phyloP scores from a whole-genome alignment of 176 grass and related monocot species.

The Pontederia crassipes region DNA sequence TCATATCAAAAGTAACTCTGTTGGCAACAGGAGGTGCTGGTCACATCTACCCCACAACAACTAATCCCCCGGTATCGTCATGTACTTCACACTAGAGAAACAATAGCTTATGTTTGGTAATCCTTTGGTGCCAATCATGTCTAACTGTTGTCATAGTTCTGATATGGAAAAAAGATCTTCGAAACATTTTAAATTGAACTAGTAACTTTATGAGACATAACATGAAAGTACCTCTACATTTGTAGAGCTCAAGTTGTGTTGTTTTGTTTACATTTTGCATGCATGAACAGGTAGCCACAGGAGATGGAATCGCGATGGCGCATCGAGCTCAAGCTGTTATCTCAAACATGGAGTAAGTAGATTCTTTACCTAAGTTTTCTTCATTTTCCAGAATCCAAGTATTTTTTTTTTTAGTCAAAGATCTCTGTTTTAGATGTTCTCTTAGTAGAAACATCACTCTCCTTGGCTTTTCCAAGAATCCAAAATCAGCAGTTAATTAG shows the following conservation, averaged over 20 bases:
- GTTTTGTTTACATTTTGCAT: not conserved
- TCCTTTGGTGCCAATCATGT: not conserved
- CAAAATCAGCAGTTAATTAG: too few relatives aligned
- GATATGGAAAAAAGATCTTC: too few relatives aligned
- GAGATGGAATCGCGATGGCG: constrained; percentile 93
- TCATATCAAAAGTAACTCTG: constrained; percentile 88
- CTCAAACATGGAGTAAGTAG: constrained; percentile 98
- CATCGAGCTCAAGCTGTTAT: constrained; percentile 94
- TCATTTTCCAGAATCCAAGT: too few relatives aligned
- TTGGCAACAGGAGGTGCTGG: constrained; percentile 93
- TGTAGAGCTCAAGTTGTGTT: too few relatives aligned
- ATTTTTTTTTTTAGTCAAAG: too few relatives aligned
- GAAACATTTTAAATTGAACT: not conserved
- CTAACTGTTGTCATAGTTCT: not conserved
- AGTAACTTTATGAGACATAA: not conserved
- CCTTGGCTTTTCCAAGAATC: too few relatives aligned
- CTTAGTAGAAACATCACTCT: too few relatives aligned
- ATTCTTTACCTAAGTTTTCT: too few relatives aligned
- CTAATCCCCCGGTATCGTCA: constrained; percentile 64
- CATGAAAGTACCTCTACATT: not conserved
- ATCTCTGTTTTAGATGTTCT: too few relatives aligned
- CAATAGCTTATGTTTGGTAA: too few relatives aligned
- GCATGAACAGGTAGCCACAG: constrained; percentile 71
- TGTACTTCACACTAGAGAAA: too few relatives aligned
- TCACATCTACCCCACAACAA: constrained; percentile 93